Evolutionary conservation across 2,329 filamentous ascomycete species (phyloP).

Genomic region (Aureobasidium sp.): DNA sequence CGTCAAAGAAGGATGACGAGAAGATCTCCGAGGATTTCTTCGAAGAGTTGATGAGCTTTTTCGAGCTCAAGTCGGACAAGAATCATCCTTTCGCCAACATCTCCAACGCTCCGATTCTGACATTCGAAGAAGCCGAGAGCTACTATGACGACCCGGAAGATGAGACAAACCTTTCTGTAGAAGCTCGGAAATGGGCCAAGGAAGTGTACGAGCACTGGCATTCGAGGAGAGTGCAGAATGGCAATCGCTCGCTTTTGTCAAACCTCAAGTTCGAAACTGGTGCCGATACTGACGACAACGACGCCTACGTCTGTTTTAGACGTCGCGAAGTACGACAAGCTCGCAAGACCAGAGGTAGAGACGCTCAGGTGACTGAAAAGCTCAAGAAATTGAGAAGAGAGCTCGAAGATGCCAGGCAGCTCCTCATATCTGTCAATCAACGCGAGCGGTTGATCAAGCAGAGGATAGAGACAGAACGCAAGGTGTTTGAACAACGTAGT

Average conservation of each 20-base stretch:
- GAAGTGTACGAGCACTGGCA: slow-evolving; percentile 90
- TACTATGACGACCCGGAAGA: slow-evolving; percentile 45
- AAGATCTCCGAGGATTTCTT: slow-evolving; percentile 85
- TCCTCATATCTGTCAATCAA: slow-evolving; percentile 69
- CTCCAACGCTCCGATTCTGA: slow-evolving; percentile 73
- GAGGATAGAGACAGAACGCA: slow-evolving; percentile 64
- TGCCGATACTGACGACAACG: slow-evolving; percentile 87
- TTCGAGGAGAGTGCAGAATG: slow-evolving; percentile 55
- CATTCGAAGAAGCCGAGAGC: slow-evolving; percentile 53
- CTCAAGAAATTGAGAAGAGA: slow-evolving; percentile 85
- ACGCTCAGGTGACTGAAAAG: slow-evolving; percentile 91
- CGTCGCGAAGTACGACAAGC: slow-evolving; percentile 89
- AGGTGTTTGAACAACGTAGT: slow-evolving; percentile 74
- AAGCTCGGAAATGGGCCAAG: slow-evolving; percentile 57
- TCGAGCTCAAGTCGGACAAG: slow-evolving; percentile 76
- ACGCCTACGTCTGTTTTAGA: slow-evolving; percentile 97
- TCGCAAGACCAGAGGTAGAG: slow-evolving; percentile 87
- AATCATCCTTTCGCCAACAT: slow-evolving; percentile 85
- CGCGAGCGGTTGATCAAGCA: slow-evolving; percentile 76
- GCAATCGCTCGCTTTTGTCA: slow-evolving; percentile 68
- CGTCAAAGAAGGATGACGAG: slow-evolving; percentile 52
- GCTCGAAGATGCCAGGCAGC: slow-evolving; percentile 77
- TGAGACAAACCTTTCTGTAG: slow-evolving; percentile 45
- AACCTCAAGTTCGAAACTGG: slow-evolving; percentile 89
- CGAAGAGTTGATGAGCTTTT: slow-evolving; percentile 89